Percentiles rank a stretch among this genome's conserved stretches.
These are phyloP conservation scores for Termitomyces sp. DNA, from an alignment of 768 basidiomycete species.

Conservation along the genomic window DNA sequence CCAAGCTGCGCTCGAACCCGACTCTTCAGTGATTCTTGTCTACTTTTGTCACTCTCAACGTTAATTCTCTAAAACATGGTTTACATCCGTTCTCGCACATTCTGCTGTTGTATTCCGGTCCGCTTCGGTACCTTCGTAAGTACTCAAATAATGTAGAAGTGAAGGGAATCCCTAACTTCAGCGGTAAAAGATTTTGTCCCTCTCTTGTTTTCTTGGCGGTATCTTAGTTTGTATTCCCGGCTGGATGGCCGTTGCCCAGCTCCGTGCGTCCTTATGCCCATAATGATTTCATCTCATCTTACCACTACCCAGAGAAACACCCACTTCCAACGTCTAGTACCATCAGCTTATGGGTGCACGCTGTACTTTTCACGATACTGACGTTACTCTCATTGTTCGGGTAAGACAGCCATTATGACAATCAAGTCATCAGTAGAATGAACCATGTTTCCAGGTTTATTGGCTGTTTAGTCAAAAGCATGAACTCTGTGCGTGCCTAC, in stretches of 20 bases:
- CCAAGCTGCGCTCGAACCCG: constrained; percentile 34
- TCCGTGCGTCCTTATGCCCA: constrained; percentile 30
- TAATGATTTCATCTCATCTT: not conserved
- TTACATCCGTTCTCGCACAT: constrained; percentile 49
- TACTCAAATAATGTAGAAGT: too few relatives aligned
- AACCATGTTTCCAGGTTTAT: constrained; percentile 27
- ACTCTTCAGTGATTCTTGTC: constrained; percentile 14
- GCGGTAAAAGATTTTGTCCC: constrained; percentile 30
- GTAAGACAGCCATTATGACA: constrained; percentile 23
- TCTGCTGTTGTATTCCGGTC: constrained; percentile 65
- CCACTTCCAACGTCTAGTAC: constrained; percentile 32
- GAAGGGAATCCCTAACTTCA: constrained; percentile 4
- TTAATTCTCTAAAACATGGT: constrained; percentile 32
- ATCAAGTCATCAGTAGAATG: not conserved
- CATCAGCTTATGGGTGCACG: constrained; percentile 41
- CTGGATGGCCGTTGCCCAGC: constrained; percentile 40
- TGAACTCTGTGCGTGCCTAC: constrained; percentile 38
- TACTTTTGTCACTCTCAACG: constrained; percentile 10
- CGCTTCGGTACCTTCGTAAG: constrained; percentile 57
- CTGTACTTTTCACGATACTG: constrained; percentile 42
- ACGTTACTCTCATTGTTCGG: constrained; percentile 45
- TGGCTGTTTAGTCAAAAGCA: constrained; percentile 37
- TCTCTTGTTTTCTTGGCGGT: constrained; percentile 38
- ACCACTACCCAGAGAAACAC: constrained; percentile 21
- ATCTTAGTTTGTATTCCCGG: constrained; percentile 37